Evolutionary conservation across 169 alveolate genomes (phyloP).

Genomic region (Fabrea salina): DNA sequence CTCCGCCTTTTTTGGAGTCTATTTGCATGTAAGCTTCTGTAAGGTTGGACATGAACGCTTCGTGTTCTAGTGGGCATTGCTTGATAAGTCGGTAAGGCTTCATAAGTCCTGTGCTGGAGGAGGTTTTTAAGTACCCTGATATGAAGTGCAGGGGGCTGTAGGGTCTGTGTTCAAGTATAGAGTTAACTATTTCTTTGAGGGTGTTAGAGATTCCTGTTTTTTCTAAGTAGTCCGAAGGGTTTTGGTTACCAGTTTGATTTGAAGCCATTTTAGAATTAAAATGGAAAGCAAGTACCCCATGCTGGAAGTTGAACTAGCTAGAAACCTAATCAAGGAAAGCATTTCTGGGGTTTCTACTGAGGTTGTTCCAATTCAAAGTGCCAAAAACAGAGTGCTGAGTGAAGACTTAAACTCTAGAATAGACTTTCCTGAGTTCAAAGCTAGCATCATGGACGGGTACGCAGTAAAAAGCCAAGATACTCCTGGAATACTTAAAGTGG

Average conservation of each 20-base stretch:
- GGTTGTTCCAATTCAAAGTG: background rate
- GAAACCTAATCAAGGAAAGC: background rate
- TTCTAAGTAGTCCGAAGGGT: conserved; percentile 60
- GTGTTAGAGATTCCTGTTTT: conserved; percentile 38
- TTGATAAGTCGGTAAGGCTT: conserved; percentile 55
- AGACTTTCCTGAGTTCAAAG: conserved; percentile 48
- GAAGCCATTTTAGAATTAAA: background rate
- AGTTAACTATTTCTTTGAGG: conserved; percentile 48
- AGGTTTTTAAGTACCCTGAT: conserved; percentile 37
- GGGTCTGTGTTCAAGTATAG: conserved; percentile 58
- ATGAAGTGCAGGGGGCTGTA: conserved; percentile 60
- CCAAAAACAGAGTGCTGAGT: conserved; percentile 26
- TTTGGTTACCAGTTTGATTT: background rate
- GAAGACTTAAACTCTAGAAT: conserved; percentile 40
- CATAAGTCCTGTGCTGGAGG: background rate
- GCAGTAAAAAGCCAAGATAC: conserved; percentile 32
- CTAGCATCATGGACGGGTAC: conserved; percentile 58
- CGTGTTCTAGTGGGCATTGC: conserved; percentile 34
- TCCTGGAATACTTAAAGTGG: background rate
- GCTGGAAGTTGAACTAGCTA: background rate
- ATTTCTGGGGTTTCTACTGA: background rate
- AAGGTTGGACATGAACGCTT: conserved; percentile 47
- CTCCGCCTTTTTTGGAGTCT: conserved; percentile 43
- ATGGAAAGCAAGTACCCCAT: background rate
- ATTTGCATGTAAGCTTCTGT: conserved; percentile 50